Evolutionary conservation across 495 filamentous ascomycete genomes (phyloP).

Genomic region (Chaetomium fimeti): DNA sequence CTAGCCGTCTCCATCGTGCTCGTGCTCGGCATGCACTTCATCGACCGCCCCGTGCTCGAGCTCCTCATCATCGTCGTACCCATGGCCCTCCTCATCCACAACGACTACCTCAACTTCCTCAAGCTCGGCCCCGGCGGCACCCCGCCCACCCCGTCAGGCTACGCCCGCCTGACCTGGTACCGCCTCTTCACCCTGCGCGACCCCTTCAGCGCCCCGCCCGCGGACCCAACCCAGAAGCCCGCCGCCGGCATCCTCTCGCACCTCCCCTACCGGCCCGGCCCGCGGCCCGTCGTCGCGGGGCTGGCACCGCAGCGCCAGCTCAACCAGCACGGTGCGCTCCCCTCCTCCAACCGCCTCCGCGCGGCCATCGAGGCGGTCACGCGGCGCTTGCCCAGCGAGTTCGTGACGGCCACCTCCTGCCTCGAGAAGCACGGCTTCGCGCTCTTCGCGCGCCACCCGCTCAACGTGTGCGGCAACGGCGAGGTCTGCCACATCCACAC

Average conservation of each 20-base stretch:
- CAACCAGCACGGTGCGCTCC: slow-evolving; percentile 57
- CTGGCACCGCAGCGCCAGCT: slow-evolving; percentile 80
- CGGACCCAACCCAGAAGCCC: slow-evolving; percentile 38
- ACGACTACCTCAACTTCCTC: slow-evolving; percentile 75
- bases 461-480: slow-evolving; percentile 65
- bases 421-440: slow-evolving; percentile 79
- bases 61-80: slow-evolving; percentile 51
- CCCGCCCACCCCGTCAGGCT: slow-evolving; percentile 69
- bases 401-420: slow-evolving; percentile 64
- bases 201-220: slow-evolving; percentile 49
- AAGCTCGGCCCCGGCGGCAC: slow-evolving; percentile 79
- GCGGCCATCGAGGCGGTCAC: slow-evolving; percentile 52
- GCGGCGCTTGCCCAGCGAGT: slow-evolving; percentile 38
- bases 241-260: slow-evolving; percentile 40
- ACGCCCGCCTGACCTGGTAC: slow-evolving; percentile 64
- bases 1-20: slow-evolving; percentile 45
- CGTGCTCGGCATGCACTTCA: slow-evolving; percentile 50
- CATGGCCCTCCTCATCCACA: slow-evolving; percentile 58
- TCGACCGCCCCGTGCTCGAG: slow-evolving; percentile 46
- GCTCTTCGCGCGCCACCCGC: slow-evolving; percentile 60
- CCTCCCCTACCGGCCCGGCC: slow-evolving; percentile 59
- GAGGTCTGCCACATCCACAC: slow-evolving; percentile 82
- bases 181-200: slow-evolving; percentile 59
- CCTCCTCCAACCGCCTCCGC: slow-evolving; percentile 54
- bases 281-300: slow-evolving; percentile 64